Evolutionary conservation across 2,329 filamentous ascomycete species (phyloP).

Genomic region (Paradendryphiella salina): DNA sequence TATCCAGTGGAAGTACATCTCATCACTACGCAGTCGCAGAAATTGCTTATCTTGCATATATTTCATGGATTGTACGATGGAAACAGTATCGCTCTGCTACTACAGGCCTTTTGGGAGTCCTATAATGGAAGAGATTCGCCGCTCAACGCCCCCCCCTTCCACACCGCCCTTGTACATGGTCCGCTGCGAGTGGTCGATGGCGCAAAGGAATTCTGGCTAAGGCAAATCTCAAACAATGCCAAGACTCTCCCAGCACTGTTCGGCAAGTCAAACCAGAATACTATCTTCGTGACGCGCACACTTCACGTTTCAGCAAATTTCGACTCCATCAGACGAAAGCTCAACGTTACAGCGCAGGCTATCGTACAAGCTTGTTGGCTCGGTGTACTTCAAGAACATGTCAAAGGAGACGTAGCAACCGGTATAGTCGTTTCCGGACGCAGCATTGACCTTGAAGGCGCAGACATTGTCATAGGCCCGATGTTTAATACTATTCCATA

Average conservation of each 20-base stretch:
- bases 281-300: conserved; percentile 33
- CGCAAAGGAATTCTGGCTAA: conserved; percentile 68
- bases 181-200: conserved; percentile 60
- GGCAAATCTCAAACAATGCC: conserved; percentile 53
- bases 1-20: conserved; percentile 59
- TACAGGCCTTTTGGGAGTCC: conserved; percentile 59
- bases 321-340: conserved; percentile 55
- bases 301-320: conserved; percentile 54
- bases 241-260: conserved; percentile 36
- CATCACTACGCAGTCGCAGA: conserved; percentile 37
- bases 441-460: conserved; percentile 66
- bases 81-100: conserved; percentile 70
- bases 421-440: conserved; percentile 81
- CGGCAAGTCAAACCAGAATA: conserved; percentile 20
- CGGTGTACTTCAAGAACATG: conserved; percentile 60
- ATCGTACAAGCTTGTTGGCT: conserved; percentile 77
- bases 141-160: conserved; percentile 59
- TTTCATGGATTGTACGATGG: conserved; percentile 92
- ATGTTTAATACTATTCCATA: conserved; percentile 90
- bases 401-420: conserved; percentile 57
- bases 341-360: conserved; percentile 78
- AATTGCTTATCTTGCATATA: conserved; percentile 65
- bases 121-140: conserved; percentile 50
- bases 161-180: conserved; percentile 69
- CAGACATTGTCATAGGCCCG: conserved; percentile 73